Conservation (phyloP, 306 rosid species). For the Sechiopsis laciniata region DNA sequence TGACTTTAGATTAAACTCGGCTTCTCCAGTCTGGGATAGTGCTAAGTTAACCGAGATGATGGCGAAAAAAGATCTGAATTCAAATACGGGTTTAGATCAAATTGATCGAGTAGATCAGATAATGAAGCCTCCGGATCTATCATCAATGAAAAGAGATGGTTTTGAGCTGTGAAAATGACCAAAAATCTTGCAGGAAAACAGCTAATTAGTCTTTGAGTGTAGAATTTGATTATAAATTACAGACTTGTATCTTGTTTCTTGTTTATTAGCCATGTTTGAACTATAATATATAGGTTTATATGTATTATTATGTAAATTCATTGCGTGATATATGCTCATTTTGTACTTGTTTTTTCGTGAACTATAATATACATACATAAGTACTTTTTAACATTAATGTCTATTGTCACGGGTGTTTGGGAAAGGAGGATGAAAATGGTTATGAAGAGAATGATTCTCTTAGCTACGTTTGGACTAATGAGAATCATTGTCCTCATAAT, state of each 20-base stretch:
- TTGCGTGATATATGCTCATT: background rate
- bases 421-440: no score
- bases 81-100: slow-evolving; percentile 21
- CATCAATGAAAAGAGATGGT: slow-evolving; percentile 27
- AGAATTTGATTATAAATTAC: background rate
- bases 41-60: slow-evolving; percentile 27
- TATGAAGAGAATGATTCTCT: no score
- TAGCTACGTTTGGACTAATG: no score
- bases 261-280: background rate
- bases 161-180: background rate
- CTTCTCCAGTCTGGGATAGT: slow-evolving; percentile 25
- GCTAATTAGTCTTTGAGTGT: background rate
- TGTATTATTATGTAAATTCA: background rate
- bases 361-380: background rate
- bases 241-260: background rate
- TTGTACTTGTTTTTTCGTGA: background rate
- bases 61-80: slow-evolving; percentile 21
- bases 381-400: background rate
- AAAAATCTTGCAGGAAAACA: background rate
- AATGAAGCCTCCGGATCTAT: slow-evolving; percentile 35
- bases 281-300: background rate
- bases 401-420: background rate
- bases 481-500: no score
- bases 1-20: slow-evolving; percentile 24
- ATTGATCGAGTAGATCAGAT: slow-evolving; percentile 20